phyloP scores from a whole-genome alignment of 768 basidiomycete species.

The Tephrocybe rancida region DNA sequence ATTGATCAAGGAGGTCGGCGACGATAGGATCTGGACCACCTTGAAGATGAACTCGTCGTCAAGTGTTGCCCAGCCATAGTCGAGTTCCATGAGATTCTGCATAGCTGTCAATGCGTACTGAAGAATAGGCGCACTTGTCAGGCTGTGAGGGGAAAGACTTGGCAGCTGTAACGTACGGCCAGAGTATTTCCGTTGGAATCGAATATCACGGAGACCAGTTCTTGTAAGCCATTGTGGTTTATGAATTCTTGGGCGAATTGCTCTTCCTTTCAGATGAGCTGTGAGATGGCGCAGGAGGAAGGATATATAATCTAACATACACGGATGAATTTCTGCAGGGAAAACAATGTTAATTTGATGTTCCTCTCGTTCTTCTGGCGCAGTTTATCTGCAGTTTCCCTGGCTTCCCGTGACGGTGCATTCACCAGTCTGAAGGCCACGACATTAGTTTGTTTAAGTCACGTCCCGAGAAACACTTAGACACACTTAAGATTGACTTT shows the following conservation, averaged over 20 bases:
- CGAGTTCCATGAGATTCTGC: constrained; percentile 87
- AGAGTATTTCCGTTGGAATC: constrained; percentile 78
- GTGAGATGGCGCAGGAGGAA: not conserved
- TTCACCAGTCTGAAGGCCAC: constrained; percentile 65
- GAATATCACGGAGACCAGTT: constrained; percentile 72
- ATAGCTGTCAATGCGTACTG: constrained; percentile 86
- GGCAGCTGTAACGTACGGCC: constrained; percentile 53
- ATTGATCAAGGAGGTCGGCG: constrained; percentile 78
- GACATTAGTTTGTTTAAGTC: not conserved
- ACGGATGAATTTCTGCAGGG: constrained; percentile 77
- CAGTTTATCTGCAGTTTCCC: constrained; percentile 75
- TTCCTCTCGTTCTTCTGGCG: constrained; percentile 57
- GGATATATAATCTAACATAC: constrained; percentile 38
- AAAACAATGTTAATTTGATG: constrained; percentile 71
- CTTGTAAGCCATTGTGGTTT: constrained; percentile 65
- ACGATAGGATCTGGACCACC: constrained; percentile 78
- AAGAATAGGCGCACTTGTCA: not conserved
- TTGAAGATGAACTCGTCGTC: constrained; percentile 73
- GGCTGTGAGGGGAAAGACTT: not conserved
- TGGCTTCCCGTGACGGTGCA: constrained; percentile 78
- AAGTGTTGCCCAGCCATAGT: constrained; percentile 81
- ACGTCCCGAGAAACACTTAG: not conserved
- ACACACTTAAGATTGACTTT: constrained; percentile 79
- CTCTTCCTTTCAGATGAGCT: constrained; percentile 60
- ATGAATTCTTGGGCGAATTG: constrained; percentile 83